Percentiles rank a stretch among this genome's conserved stretches.
Conservation (phyloP, 768 basidiomycete species). For the Exidia glandulosa region DNA sequence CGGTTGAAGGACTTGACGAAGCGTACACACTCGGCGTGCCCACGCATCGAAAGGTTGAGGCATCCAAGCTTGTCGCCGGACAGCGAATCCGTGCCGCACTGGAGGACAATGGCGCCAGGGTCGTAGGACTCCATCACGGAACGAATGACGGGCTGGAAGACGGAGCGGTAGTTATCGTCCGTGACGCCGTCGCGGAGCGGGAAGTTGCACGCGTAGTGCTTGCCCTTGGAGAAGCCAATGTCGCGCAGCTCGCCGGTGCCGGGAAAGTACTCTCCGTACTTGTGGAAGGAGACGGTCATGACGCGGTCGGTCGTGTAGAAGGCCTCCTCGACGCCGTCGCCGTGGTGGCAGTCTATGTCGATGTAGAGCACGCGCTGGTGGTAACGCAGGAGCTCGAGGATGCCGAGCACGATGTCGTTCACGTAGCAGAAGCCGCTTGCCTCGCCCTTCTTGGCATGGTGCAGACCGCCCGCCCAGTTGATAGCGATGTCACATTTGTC, state of each 20-base stretch:
- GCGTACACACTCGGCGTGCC: slow-evolving; percentile 94
- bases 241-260: slow-evolving; percentile 97
- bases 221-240: slow-evolving; percentile 87
- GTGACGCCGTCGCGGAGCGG: slow-evolving; percentile 91
- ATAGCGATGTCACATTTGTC: slow-evolving; percentile 99
- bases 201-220: slow-evolving; percentile 89
- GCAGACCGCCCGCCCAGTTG: slow-evolving; percentile 98
- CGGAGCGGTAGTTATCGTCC: slow-evolving; percentile 87
- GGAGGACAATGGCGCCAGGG: slow-evolving; percentile 89
- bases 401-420: slow-evolving; percentile 96
- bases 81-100: slow-evolving; percentile 95
- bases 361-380: slow-evolving; percentile 93
- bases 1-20: slow-evolving; percentile 96
- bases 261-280: slow-evolving; percentile 98
- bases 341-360: slow-evolving; percentile 97
- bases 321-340: slow-evolving; percentile 98
- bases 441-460: slow-evolving; percentile 98
- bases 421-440: slow-evolving; percentile 99
- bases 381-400: slow-evolving; percentile 90
- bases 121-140: slow-evolving; percentile 92
- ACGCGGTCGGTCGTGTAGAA: slow-evolving; percentile 98
- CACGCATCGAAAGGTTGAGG: slow-evolving; percentile 93
- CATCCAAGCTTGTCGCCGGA: slow-evolving; percentile 94
- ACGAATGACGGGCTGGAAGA: slow-evolving; percentile 91
- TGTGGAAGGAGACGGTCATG: slow-evolving; percentile 97